Percentiles rank a stretch among this genome's conserved stretches.
phyloP scores from a whole-genome alignment of 1,139 yeast species.

The Pichia norvegensis region DNA sequence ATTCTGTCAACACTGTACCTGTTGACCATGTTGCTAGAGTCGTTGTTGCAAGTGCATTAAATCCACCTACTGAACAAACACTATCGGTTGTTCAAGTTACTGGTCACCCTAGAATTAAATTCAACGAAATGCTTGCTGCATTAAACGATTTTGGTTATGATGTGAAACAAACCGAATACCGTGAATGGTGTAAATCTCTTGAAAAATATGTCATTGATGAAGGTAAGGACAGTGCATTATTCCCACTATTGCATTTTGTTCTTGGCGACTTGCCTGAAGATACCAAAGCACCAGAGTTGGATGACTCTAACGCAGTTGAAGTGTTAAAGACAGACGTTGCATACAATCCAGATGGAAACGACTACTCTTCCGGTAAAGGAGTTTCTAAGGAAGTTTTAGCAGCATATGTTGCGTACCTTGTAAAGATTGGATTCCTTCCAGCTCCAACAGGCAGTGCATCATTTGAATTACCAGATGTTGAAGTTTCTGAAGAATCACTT shows the following conservation, averaged over 20 bases:
- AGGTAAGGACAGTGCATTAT: conserved; percentile 74
- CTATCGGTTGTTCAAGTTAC: conserved; percentile 90
- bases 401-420: conserved; percentile 69
- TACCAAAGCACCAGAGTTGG: conserved; percentile 92
- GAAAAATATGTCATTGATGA: conserved; percentile 67
- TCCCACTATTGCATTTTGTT: conserved; percentile 89
- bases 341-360: conserved; percentile 38
- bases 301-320: conserved; percentile 66
- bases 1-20: conserved; percentile 93
- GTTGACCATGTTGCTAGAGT: conserved; percentile 96
- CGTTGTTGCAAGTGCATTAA: conserved; percentile 73
- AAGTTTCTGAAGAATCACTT: conserved; percentile 51
- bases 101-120: conserved; percentile 84
- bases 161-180: conserved; percentile 56
- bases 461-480: conserved; percentile 48
- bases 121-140: conserved; percentile 64
- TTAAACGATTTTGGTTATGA: conserved; percentile 66
- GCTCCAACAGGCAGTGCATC: conserved; percentile 41
- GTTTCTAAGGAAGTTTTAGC: conserved; percentile 62
- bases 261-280: conserved; percentile 84
- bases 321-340: conserved; percentile 54
- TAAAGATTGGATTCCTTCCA: conserved; percentile 71
- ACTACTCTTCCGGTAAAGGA: conserved; percentile 63
- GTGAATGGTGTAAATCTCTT: conserved; percentile 67
- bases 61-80: conserved; percentile 47